These are phyloP conservation scores for Margaritispora aquatica DNA, from an alignment of 495 filamentous ascomycete species.

Conservation along the genomic window DNA sequence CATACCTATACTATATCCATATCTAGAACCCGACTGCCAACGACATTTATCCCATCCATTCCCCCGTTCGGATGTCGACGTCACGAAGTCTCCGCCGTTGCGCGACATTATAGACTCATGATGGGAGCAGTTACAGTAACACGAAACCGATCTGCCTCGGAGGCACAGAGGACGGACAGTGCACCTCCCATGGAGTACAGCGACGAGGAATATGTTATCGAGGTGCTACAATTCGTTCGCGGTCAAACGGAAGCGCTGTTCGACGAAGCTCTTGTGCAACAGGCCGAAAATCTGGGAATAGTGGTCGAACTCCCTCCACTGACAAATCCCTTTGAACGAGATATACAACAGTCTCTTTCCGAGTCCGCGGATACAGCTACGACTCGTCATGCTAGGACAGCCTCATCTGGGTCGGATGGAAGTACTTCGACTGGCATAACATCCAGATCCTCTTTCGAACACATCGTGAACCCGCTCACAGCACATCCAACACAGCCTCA, in stretches of 20 bases:
- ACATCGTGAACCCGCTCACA: slow-evolving; percentile 6
- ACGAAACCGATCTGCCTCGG: slow-evolving; percentile 14
- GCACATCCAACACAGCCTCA: slow-evolving; percentile 14
- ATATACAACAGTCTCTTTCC: slow-evolving; percentile 23
- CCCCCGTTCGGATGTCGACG: slow-evolving; percentile 12
- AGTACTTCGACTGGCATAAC: slow-evolving; percentile 30
- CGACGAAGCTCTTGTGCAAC: slow-evolving; percentile 30
- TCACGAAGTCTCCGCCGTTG: slow-evolving; percentile 1
- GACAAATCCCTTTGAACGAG: slow-evolving; percentile 14
- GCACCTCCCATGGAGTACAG: slow-evolving; percentile 13
- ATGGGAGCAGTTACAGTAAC: slow-evolving; percentile 15
- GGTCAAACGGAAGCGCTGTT: slow-evolving; percentile 33
- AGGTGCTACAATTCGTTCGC: slow-evolving; percentile 36
- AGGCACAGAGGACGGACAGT: slow-evolving; percentile 9
- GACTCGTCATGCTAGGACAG: slow-evolving; percentile 30
- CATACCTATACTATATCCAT: too few relatives aligned
- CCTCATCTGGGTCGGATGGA: slow-evolving; percentile 30
- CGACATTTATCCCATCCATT: neutral
- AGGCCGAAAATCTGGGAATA: slow-evolving; percentile 38
- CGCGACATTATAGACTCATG: slow-evolving; percentile 7
- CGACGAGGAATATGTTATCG: slow-evolving; percentile 29
- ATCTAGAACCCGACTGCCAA: neutral
- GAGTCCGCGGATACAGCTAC: slow-evolving; percentile 31
- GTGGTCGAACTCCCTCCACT: slow-evolving; percentile 27
- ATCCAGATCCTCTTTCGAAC: slow-evolving; percentile 28